Percentiles rank a stretch among this genome's conserved stretches.
These are phyloP conservation scores for Hypoxylon rubiginosum DNA, from an alignment of 2,329 filamentous ascomycete genomes.

Conservation along the genomic window DNA sequence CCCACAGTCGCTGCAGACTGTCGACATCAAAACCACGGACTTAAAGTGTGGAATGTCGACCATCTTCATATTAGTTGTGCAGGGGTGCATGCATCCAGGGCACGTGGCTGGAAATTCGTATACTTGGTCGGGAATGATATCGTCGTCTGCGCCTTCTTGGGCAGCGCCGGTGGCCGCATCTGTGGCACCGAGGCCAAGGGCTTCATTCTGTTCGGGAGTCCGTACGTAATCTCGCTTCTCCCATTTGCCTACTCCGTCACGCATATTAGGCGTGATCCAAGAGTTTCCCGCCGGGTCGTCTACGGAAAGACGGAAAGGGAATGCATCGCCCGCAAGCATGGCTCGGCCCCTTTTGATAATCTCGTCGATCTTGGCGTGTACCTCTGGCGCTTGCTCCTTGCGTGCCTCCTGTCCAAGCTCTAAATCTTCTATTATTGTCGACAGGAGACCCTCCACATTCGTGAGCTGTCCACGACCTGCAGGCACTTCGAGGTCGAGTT, in stretches of 20 bases:
- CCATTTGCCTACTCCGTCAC: conserved; percentile 87
- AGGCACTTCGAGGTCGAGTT: conserved; percentile 93
- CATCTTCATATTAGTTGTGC: conserved; percentile 98
- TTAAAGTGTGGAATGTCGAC: conserved; percentile 98
- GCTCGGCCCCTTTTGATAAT: conserved; percentile 80
- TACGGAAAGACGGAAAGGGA: conserved; percentile 89
- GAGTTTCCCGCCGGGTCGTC: conserved; percentile 97
- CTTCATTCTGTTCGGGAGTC: conserved; percentile 86
- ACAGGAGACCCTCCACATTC: conserved; percentile 91
- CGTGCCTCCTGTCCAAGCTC: conserved; percentile 85
- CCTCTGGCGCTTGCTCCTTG: conserved; percentile 81
- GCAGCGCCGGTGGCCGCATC: conserved; percentile 64
- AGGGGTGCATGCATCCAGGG: conserved; percentile 88
- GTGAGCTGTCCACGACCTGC: conserved; percentile 90
- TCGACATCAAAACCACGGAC: conserved; percentile 96
- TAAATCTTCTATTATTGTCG: conserved; percentile 83
- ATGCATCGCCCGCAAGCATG: conserved; percentile 82
- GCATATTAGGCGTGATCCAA: conserved; percentile 90
- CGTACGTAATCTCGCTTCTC: conserved; percentile 86
- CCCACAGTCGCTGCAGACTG: conserved; percentile 90
- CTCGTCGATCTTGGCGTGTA: conserved; percentile 81
- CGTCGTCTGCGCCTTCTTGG: conserved; percentile 67
- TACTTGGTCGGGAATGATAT: conserved; percentile 93
- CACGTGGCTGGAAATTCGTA: conserved; percentile 94
- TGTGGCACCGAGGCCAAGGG: conserved; percentile 77